A percentile compares a stretch with the other conserved stretches of the same genome.
These are phyloP conservation scores for Cystoderma amianthinum DNA, from an alignment of 768 basidiomycete genomes.

Conservation along the genomic window DNA sequence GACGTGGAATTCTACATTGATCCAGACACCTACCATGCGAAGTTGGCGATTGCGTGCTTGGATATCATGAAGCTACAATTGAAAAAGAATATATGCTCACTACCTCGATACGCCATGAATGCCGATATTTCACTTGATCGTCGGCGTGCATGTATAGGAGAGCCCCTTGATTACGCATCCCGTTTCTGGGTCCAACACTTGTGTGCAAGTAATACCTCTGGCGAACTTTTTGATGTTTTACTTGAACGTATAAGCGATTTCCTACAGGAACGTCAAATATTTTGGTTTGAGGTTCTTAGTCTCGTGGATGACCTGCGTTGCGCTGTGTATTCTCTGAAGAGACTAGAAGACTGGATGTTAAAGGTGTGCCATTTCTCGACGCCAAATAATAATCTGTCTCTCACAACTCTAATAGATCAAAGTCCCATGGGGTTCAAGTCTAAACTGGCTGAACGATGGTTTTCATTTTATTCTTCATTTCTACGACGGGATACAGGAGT, in stretches of 20 bases:
- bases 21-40: neutral
- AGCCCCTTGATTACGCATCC: neutral
- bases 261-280: neutral
- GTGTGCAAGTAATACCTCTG: neutral
- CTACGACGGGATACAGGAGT: neutral
- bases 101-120: neutral
- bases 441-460: neutral
- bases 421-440: neutral
- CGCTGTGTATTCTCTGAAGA: neutral
- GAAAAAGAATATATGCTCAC: neutral
- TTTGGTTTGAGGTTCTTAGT: neutral
- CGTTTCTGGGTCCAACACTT: neutral
- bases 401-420: neutral
- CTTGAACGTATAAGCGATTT: neutral
- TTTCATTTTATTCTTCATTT: neutral
- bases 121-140: neutral
- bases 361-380: neutral
- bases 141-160: neutral
- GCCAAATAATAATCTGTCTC: no score
- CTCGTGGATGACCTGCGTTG: neutral
- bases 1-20: neutral
- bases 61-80: neutral
- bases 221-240: neutral
- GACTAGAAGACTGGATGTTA: neutral
- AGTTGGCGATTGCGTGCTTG: neutral